Conservation (phyloP, 495 filamentous ascomycete genomes). For the Articulospora tetracladia region DNA sequence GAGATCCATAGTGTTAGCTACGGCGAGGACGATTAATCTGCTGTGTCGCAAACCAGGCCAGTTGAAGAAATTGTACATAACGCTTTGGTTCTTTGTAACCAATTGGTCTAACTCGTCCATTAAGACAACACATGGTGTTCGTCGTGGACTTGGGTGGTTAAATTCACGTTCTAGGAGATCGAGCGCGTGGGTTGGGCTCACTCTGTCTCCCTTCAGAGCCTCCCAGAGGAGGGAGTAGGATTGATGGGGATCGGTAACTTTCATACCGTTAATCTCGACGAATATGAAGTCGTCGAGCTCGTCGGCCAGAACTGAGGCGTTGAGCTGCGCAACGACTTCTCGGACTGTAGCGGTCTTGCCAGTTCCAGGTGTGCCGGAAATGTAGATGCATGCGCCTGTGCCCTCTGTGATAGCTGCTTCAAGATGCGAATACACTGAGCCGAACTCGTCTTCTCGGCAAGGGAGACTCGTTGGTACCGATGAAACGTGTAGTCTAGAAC, state of each 20-base stretch:
- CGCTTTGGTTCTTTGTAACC: slow-evolving; percentile 93
- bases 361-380: slow-evolving; percentile 98
- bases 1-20: slow-evolving; percentile 99
- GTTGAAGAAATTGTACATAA: slow-evolving; percentile 99
- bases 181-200: slow-evolving; percentile 87
- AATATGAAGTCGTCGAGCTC: slow-evolving; percentile 99
- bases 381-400: slow-evolving; percentile 94
- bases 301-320: slow-evolving; percentile 77
- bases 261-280: slow-evolving; percentile 99
- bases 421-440: slow-evolving; percentile 86
- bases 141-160: slow-evolving; percentile 78
- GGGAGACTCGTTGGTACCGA: slow-evolving; percentile 85
- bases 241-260: slow-evolving; percentile 96
- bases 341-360: slow-evolving; percentile 98
- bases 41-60: slow-evolving; percentile 95
- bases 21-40: slow-evolving; percentile 89
- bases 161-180: slow-evolving; percentile 91
- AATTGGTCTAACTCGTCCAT: slow-evolving; percentile 99
- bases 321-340: slow-evolving; percentile 87
- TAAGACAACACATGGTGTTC: slow-evolving; percentile 93
- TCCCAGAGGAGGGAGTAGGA: slow-evolving; percentile 96
- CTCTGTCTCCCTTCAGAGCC: slow-evolving; percentile 87
- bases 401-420: slow-evolving; percentile 93
- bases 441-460: slow-evolving; percentile 89
- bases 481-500: slow-evolving; percentile 86